Evolutionary conservation across 1,284 basidiomycete genomes (phyloP).

Genomic region (Sanguinoderma infundibulare): DNA sequence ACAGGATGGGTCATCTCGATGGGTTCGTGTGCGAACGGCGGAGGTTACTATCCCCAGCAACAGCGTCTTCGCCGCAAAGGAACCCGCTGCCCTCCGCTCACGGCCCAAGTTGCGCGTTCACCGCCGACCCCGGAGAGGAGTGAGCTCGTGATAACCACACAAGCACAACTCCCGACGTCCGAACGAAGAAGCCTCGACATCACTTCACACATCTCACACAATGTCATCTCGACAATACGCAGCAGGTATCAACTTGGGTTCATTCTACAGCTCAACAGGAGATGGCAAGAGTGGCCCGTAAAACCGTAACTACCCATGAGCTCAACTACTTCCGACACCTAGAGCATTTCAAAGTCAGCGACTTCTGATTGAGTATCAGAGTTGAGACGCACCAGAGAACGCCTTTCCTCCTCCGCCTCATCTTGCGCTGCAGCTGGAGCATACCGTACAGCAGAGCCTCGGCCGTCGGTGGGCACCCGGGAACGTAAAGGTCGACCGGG

Average conservation of each 20-base stretch:
- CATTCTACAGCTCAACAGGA: constrained; percentile 10
- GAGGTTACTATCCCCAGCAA: constrained; percentile 99
- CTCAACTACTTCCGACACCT: constrained; percentile 34
- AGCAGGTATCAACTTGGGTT: constrained; percentile 1
- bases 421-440: constrained; percentile 97
- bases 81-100: too few species aligned
- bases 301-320: constrained; percentile 16
- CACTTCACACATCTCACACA: not conserved
- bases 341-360: constrained; percentile 13
- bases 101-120: too few species aligned
- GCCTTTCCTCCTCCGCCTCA: constrained; percentile 88
- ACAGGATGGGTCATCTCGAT: constrained; percentile 98
- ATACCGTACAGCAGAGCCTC: constrained; percentile 95
- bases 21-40: constrained; percentile 99
- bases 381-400: constrained; percentile 79
- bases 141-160: too few species aligned
- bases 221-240: not conserved
- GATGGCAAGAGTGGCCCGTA: constrained; percentile 10
- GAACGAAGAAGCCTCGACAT: not conserved
- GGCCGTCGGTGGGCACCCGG: constrained; percentile 92
- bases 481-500: constrained; percentile 97
- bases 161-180: too few species aligned
- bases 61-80: too few species aligned
- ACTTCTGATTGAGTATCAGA: not conserved
- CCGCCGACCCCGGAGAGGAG: too few species aligned